Percentiles rank a stretch among this genome's conserved stretches.
phyloP scores from a whole-genome alignment of 2,329 filamentous ascomycete species.

The Diaporthe sp. region DNA sequence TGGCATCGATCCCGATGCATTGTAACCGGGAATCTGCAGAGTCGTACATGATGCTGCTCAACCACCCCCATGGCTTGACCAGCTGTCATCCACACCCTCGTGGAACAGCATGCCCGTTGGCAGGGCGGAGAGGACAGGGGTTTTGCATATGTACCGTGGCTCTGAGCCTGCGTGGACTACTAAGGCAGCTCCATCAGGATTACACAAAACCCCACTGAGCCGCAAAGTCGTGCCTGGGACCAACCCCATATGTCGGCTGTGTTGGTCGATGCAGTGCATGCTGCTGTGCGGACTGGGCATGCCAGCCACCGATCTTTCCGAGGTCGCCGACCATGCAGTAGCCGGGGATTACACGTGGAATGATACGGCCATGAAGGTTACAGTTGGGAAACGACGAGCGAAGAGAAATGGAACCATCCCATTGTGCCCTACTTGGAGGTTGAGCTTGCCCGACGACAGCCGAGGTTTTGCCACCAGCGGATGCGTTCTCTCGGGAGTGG shows the following conservation, averaged over 20 bases:
- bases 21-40: not conserved
- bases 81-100: constrained; percentile 1
- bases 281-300: not conserved
- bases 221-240: constrained; percentile 20
- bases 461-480: not conserved
- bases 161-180: not conserved
- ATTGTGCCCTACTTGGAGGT: not conserved
- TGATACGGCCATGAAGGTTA: too few relatives aligned
- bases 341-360: not conserved
- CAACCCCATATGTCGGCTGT: not conserved
- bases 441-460: not conserved
- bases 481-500: not conserved
- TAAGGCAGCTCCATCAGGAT: not conserved
- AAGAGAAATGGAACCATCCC: not conserved
- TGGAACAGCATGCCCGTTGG: constrained; percentile 2
- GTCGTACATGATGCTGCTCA: not conserved
- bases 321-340: constrained; percentile 24
- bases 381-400: too few relatives aligned
- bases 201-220: not conserved
- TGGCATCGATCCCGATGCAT: not conserved
- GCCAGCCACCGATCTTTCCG: constrained; percentile 12
- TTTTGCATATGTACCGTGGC: not conserved
- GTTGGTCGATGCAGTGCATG: not conserved
- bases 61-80: not conserved
- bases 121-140: not conserved